Evolutionary conservation across 208 protist species (phyloP), one percentile per base, ranked within the genome.

Genomic region (Naegleria fowleri): DNA sequence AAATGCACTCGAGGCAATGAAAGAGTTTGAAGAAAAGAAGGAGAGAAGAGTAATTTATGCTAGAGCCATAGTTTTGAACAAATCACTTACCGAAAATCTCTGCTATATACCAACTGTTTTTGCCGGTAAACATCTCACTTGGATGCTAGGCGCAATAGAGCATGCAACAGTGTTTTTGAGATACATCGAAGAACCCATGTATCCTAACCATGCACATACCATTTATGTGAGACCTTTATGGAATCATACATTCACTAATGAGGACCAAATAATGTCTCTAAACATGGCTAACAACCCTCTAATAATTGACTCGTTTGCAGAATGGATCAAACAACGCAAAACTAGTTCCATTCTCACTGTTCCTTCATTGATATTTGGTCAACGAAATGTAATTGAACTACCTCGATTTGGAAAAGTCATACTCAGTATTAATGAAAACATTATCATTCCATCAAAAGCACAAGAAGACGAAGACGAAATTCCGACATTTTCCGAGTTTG

Each of bases 1-100:
- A 16, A 43, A 39, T 58, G 6, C 43, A 9, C 11, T 88, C 1
- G 43, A 36, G 38, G n/a, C 9, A n/a, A 38, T 48, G 39, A 88
- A 88, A 39, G 85, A 88, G 58, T 88, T 88, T 58, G 85, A 88
- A 58, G 85, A 88, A 58, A 88, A 88, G 25, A 88, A 88, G 41
- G 19, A 33, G 33, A 88, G 33, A 39, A 88, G 85, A 88, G 29
- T 39, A 15, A 58, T 58, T 3, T 88, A 88, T 88, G 85, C 25
- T 38, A 88, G 39, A 58, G 25, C 55, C n/a, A 13, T 36, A 7
- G 33, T 88, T 38, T 33, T 58, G 43, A 38, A 39, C 55, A 22
- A 48, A 0, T n/a, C 51, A 58, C 9, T n/a, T 16, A 58, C 6
- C 15, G 11, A 11, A 22, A 5, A 19, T 39, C 6, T 25, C 4